A percentile compares a stretch with the other conserved stretches of the same genome.
phyloP scores from a whole-genome alignment of 768 basidiomycete genomes.

The Multifurca ochricompacta region DNA sequence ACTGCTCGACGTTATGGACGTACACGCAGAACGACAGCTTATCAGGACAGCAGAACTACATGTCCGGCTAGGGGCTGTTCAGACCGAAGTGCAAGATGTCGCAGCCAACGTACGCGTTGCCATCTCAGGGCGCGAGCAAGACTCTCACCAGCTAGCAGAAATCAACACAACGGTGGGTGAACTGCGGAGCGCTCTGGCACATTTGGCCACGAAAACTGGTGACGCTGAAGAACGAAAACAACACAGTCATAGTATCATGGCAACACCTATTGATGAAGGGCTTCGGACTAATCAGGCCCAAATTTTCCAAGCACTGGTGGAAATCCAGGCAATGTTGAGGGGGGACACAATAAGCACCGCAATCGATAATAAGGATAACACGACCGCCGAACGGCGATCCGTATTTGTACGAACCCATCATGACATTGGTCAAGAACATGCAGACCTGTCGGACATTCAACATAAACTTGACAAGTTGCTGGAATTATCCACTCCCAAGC shows the following conservation, averaged over 20 bases:
- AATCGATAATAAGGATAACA: slow-evolving; percentile 17
- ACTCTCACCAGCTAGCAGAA: slow-evolving; percentile 18
- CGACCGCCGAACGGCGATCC: slow-evolving; percentile 20
- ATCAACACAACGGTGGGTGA: slow-evolving; percentile 7
- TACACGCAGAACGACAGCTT: slow-evolving; percentile 19
- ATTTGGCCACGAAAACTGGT: background rate
- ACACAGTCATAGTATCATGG: no score
- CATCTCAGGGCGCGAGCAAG: slow-evolving; percentile 10
- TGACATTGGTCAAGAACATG: slow-evolving; percentile 2
- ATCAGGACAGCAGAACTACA: slow-evolving; percentile 14
- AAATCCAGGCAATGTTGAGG: slow-evolving; percentile 34
- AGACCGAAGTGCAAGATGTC: slow-evolving; percentile 9
- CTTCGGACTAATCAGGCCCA: background rate
- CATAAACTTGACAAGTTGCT: slow-evolving; percentile 34
- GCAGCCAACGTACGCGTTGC: slow-evolving; percentile 8
- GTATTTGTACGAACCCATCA: slow-evolving; percentile 16
- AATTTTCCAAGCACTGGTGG: slow-evolving; percentile 27
- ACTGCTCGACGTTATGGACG: slow-evolving; percentile 16
- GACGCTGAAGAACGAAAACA: background rate
- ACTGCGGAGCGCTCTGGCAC: slow-evolving; percentile 1
- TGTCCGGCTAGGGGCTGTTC: slow-evolving; percentile 8
- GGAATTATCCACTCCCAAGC: slow-evolving; percentile 19
- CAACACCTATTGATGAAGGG: background rate
- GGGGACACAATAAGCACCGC: slow-evolving; percentile 32
- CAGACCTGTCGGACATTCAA: slow-evolving; percentile 28